A percentile compares a stretch with the other conserved stretches of the same genome.
phyloP scores from a whole-genome alignment of 192 early-diverging fungal genomes.

The Backusella macrospora region DNA sequence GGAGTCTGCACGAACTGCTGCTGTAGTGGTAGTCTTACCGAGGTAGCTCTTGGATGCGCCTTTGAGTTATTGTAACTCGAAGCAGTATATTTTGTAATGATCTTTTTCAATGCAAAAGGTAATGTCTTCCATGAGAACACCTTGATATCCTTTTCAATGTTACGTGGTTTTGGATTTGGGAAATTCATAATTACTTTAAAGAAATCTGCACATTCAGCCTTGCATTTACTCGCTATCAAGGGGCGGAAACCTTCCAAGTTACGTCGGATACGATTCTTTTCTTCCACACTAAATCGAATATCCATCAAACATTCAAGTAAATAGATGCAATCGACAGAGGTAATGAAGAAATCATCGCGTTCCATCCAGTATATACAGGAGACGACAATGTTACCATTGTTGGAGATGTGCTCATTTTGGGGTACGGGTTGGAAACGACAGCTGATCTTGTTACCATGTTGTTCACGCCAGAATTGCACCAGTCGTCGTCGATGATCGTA shows the following conservation, averaged over 20 bases:
- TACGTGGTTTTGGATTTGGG: conserved; percentile 76
- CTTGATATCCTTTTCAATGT: conserved; percentile 88
- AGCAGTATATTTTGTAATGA: conserved; percentile 68
- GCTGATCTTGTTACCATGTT: conserved; percentile 62
- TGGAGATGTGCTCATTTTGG: conserved; percentile 53
- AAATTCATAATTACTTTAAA: conserved; percentile 82
- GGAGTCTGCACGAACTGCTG: no score
- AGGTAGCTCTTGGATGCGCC: background rate
- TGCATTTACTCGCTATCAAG: conserved; percentile 70
- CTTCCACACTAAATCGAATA: conserved; percentile 71
- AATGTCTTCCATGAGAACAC: conserved; percentile 78
- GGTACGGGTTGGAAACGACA: conserved; percentile 67
- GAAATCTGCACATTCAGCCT: conserved; percentile 70
- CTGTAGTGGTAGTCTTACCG: background rate
- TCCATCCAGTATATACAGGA: conserved; percentile 81
- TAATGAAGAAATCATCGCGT: conserved; percentile 70
- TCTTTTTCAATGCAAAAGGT: conserved; percentile 69
- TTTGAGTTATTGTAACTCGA: conserved; percentile 43
- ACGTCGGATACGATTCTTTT: conserved; percentile 85
- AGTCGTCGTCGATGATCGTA: conserved; percentile 63
- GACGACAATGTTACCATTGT: conserved; percentile 65
- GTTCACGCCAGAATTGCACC: conserved; percentile 72
- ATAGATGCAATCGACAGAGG: conserved; percentile 78
- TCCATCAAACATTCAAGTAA: conserved; percentile 70
- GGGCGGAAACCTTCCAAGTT: conserved; percentile 81